Percentiles rank a stretch among this genome's conserved stretches.
phyloP scores from a whole-genome alignment of 352 stramenopile species.

The Saprolegnia diclina region DNA sequence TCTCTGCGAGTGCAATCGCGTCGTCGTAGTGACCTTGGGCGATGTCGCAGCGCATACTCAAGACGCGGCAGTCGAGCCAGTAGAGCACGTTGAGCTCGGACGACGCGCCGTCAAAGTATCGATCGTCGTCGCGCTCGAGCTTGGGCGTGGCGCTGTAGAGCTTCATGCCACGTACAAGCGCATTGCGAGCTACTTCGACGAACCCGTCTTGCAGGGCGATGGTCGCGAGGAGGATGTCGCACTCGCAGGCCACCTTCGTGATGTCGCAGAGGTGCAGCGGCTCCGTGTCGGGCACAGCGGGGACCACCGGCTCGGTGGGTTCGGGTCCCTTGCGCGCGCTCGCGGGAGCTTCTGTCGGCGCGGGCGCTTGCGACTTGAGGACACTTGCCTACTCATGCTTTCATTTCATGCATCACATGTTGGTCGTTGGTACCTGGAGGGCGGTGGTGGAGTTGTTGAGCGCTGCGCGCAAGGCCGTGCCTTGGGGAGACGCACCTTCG shows the following conservation, averaged over 20 bases:
- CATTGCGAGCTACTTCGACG: neutral
- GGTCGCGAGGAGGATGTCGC: neutral
- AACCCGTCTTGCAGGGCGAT: constrained; percentile 18
- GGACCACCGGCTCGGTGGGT: neutral
- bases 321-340: neutral
- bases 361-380: neutral
- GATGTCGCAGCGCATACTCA: constrained; percentile 13
- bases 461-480: constrained; percentile 4
- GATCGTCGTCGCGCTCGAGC: neutral
- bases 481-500: constrained; percentile 14
- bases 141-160: constrained; percentile 2
- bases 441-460: neutral
- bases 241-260: constrained; percentile 11
- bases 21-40: constrained; percentile 19
- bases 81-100: constrained; percentile 13
- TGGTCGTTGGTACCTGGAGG: constrained; percentile 17
- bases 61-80: constrained; percentile 16
- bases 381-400: neutral
- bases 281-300: neutral
- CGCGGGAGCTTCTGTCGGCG: neutral
- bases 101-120: constrained; percentile 6
- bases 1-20: neutral
- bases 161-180: constrained; percentile 11
- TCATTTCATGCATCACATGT: neutral
- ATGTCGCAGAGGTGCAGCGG: neutral